Conservation (phyloP, 352 stramenopile genomes). For the Globisporangium camurandrum region DNA sequence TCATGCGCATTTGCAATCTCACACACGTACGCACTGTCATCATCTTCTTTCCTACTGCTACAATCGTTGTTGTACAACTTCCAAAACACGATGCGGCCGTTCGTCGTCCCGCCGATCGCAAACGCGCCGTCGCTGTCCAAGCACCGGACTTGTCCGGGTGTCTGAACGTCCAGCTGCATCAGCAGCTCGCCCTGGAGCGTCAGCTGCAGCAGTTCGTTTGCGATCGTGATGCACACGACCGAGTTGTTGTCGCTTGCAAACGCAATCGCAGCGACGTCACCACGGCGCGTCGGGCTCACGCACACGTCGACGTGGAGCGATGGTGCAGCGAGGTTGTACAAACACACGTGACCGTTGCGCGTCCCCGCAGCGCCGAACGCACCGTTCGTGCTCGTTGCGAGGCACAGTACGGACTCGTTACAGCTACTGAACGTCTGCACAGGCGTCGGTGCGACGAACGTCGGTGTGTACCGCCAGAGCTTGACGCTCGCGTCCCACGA, state of each 20-base stretch:
- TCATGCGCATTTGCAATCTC: constrained; percentile 56
- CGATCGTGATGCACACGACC: constrained; percentile 63
- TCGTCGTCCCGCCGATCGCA: constrained; percentile 56
- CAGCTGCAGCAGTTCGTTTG: constrained; percentile 58
- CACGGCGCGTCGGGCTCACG: constrained; percentile 22
- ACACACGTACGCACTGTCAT: constrained; percentile 43
- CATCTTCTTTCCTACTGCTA: too few species aligned
- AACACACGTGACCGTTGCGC: constrained; percentile 47
- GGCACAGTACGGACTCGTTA: constrained; percentile 54
- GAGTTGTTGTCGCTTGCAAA: constrained; percentile 44
- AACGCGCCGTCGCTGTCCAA: constrained; percentile 72
- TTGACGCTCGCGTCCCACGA: constrained; percentile 77
- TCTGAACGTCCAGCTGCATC: constrained; percentile 39
- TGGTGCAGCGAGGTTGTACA: constrained; percentile 30
- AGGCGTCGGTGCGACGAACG: constrained; percentile 34
- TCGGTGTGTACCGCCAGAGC: constrained; percentile 60
- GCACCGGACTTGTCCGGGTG: constrained; percentile 29
- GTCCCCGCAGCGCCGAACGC: constrained; percentile 47
- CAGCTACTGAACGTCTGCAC: constrained; percentile 54
- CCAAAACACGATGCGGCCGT: constrained; percentile 62
- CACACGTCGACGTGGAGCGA: constrained; percentile 23
- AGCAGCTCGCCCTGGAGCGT: constrained; percentile 40
- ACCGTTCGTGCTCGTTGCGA: constrained; percentile 55
- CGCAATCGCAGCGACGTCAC: constrained; percentile 42
- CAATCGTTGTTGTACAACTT: constrained; percentile 31